Evolutionary conservation across 1,139 yeast species (phyloP), one percentile per base, ranked within the genome.

Genomic region (Lodderomyces beijingensis): DNA sequence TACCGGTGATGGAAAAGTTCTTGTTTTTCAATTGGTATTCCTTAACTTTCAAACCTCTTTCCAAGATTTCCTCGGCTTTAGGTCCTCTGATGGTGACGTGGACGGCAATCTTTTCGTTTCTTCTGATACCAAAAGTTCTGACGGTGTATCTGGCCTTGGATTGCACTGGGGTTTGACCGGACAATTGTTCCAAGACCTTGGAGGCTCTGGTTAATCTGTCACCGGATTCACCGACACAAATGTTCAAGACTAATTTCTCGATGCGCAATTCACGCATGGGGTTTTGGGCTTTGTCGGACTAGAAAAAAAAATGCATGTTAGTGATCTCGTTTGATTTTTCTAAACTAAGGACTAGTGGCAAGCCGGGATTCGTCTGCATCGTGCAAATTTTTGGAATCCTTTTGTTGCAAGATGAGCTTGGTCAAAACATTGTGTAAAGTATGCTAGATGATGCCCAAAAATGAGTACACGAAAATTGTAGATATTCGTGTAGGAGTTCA

Each of bases 131-230:
- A 74, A 91, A 91, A 49, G 97, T 86, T 85, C 99, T 87, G 66
- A 91, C 96, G 54, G 98, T 91, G 88, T 91, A 91, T 79, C 98
- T 86, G 61, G 98, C 98, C 84, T 93, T 91, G 61, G 98, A 89
- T 76, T 87, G 96, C 59, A 91, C 99, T 70, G 98, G 98, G 61
- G 98, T 91, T 78, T 91, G 99, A 88, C 98, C 98, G 57, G 97
- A 89, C 63, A 91, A 85, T 79, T 93, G 98, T 79, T 91, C 99
- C 68, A 91, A 82, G 62, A 91, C 98, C 83, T 91, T 91, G 66
- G 98, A 93, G 62, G 98, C 99, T 86, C 99, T 91, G 79, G 99
- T 91, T 74, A 91, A 87, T 82, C 97, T 85, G 75, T 91, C 99
- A 81, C 99, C 99, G 73, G 97, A 89, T 77, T 91, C 98, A 79